Base-by-base conservation (phyloP, 306 rosid genomes). In the Cicer bijugum region DNA sequence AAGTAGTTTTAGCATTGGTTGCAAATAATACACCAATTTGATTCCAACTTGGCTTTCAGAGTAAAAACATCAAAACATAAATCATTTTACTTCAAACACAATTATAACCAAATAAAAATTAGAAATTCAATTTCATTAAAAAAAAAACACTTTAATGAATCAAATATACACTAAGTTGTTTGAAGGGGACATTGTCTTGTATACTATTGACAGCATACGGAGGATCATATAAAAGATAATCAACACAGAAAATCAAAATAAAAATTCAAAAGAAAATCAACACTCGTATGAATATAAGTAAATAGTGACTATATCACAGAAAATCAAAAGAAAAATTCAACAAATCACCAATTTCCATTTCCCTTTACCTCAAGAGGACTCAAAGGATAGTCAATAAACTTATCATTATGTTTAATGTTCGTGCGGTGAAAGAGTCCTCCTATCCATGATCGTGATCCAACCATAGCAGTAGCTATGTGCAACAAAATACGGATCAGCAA, bases 391-490 rank as follows among this genome's bases (percentile, higher is more conserved):
- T 89, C 87, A 70, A 75, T 10, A 67, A 78, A 65, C 85, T 86
- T 91, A 33, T 84, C 90, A 58, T 56, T 69, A 39, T 78, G 85
- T 76, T 59, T 90, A 71, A 71, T 83, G 82, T 58, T 83, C 44
- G 80, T 8, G 50, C 95, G 93, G 75, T 70, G 55, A 81, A 91
- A 88, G 78, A 94, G 84, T 88, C 89, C 96, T 82, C 87, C 87
- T 75, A 90, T 84, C 99, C 99, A 91, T 70, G 99, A 82, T 84
- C 92, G 80, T 72, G 99, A 84, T 85, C 96, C 96, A 86, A 82
- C 93, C 99, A 91, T 91, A 86, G 96, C 97, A 81, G 88, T 90
- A 87, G 90, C 97, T 94, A 79, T 86, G 76, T 63, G 71, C 80
- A 84, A 48, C 74, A 84, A 67, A 81, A 47, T 70, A 58, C 47